These are phyloP conservation scores for Plantago elongata DNA, from an alignment of 257 asterid species.

Conservation along the genomic window DNA sequence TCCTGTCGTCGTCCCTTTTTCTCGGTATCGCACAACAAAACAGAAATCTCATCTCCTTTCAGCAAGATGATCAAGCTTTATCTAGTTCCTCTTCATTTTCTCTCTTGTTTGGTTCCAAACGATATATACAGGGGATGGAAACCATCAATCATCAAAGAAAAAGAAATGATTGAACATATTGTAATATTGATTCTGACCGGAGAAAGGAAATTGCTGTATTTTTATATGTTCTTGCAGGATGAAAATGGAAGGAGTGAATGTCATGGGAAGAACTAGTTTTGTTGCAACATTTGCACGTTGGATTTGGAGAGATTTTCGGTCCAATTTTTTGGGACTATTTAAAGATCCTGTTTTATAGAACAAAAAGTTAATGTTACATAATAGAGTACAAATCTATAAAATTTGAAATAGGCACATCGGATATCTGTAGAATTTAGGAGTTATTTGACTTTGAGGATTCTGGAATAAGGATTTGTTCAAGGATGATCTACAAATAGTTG, in stretches of 20 bases:
- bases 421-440: too few relatives aligned
- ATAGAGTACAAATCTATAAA: too few relatives aligned
- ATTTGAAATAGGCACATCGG: too few relatives aligned
- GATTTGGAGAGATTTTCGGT: slow-evolving; percentile 27
- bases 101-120: not conserved
- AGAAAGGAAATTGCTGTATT: not conserved
- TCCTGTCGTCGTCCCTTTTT: slow-evolving; percentile 17
- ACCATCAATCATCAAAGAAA: not conserved
- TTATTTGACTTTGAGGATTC: too few relatives aligned
- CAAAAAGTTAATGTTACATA: too few relatives aligned
- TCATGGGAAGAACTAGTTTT: slow-evolving; percentile 54
- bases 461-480: too few relatives aligned
- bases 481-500: too few relatives aligned
- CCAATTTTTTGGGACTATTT: slow-evolving; percentile 2
- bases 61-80: slow-evolving; percentile 16
- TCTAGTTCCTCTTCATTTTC: slow-evolving; percentile 1
- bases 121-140: slow-evolving; percentile 3
- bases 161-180: not conserved
- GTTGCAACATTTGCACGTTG: slow-evolving; percentile 36
- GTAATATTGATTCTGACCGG: slow-evolving; percentile 9
- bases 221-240: too few relatives aligned
- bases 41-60: slow-evolving; percentile 43
- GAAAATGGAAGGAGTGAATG: slow-evolving; percentile 1
- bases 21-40: slow-evolving; percentile 38
- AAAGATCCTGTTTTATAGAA: not conserved